phyloP scores from a whole-genome alignment of 768 basidiomycete species.

The Mrakia hoshinonis region DNA sequence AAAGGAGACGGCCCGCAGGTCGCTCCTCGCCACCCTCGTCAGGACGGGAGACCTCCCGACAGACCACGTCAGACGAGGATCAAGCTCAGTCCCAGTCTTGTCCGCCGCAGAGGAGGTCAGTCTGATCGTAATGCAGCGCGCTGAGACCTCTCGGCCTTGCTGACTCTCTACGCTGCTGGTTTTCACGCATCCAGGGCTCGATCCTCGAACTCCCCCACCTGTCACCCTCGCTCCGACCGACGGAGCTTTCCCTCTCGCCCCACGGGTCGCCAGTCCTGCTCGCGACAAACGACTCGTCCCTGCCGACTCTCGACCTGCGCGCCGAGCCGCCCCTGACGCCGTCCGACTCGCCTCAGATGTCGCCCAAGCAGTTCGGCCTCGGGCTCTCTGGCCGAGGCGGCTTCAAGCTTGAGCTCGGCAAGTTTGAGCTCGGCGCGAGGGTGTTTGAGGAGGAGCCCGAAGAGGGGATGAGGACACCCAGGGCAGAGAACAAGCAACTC shows the following conservation, averaged over 20 bases:
- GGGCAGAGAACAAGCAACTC: not conserved
- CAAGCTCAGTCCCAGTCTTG: conserved; percentile 1
- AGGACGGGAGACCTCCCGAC: conserved; percentile 12
- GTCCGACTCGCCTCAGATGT: conserved; percentile 18
- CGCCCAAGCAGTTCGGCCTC: conserved; percentile 3
- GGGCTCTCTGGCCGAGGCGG: not conserved
- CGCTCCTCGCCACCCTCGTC: conserved; percentile 23
- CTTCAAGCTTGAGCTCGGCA: not conserved
- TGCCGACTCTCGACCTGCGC: conserved; percentile 30
- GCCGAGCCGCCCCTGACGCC: conserved; percentile 47
- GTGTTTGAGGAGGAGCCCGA: conserved; percentile 11
- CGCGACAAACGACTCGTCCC: conserved; percentile 2
- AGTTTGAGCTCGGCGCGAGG: not conserved
- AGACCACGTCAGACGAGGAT: conserved; percentile 7
- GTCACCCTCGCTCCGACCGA: conserved; percentile 20
- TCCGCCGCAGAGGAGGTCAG: conserved; percentile 25
- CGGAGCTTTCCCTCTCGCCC: not conserved
- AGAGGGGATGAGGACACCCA: conserved; percentile 3
- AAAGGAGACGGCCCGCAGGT: conserved; percentile 19
- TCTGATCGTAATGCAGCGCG: not conserved
- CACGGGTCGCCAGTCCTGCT: not conserved
- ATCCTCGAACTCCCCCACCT: conserved; percentile 28
- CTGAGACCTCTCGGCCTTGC: not conserved
- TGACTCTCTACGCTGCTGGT: not conserved
- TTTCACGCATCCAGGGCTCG: conserved; percentile 13